phyloP scores from a whole-genome alignment of 75 land plant genomes.

The Selaginella moellendorffii region DNA sequence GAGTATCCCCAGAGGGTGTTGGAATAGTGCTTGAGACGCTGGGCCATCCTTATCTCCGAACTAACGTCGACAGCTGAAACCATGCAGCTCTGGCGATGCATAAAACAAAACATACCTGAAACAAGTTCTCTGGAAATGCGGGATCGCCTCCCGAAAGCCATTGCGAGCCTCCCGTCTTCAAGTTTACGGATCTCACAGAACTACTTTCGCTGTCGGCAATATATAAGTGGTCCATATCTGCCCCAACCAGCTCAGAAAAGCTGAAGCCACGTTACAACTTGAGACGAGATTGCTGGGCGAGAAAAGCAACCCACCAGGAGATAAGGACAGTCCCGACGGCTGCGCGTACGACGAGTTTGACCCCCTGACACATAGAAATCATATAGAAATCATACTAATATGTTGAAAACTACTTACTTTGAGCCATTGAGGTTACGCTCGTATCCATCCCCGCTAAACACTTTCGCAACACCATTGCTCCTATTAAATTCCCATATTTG shows the following conservation, averaged over 20 bases:
- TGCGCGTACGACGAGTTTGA: slow-evolving; percentile 74
- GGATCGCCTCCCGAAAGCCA: slow-evolving; percentile 92
- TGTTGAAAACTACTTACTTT: slow-evolving; percentile 24
- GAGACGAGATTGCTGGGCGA: too few species aligned
- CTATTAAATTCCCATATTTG: slow-evolving; percentile 80
- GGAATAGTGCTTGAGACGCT: slow-evolving; percentile 75
- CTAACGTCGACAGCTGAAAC: too few species aligned
- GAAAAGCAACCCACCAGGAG: slow-evolving; percentile 48
- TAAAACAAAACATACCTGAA: slow-evolving; percentile 73
- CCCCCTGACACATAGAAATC: slow-evolving; percentile 19
- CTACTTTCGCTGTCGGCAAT: slow-evolving; percentile 98
- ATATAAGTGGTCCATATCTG: slow-evolving; percentile 50
- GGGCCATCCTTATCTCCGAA: slow-evolving; percentile 95
- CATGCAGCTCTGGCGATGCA: too few species aligned
- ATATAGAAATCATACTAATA: neutral
- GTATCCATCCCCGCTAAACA: slow-evolving; percentile 91
- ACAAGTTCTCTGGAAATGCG: slow-evolving; percentile 79
- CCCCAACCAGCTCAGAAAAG: neutral
- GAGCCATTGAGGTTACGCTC: slow-evolving; percentile 87
- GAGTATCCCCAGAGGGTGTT: slow-evolving; percentile 81
- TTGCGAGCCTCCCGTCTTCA: slow-evolving; percentile 74
- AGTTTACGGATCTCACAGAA: slow-evolving; percentile 67
- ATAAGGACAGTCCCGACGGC: slow-evolving; percentile 85
- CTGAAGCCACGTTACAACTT: neutral
- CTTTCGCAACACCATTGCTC: slow-evolving; percentile 44